Base-by-base conservation (phyloP, 495 filamentous ascomycete genomes). In the Aspergillus wentii region DNA sequence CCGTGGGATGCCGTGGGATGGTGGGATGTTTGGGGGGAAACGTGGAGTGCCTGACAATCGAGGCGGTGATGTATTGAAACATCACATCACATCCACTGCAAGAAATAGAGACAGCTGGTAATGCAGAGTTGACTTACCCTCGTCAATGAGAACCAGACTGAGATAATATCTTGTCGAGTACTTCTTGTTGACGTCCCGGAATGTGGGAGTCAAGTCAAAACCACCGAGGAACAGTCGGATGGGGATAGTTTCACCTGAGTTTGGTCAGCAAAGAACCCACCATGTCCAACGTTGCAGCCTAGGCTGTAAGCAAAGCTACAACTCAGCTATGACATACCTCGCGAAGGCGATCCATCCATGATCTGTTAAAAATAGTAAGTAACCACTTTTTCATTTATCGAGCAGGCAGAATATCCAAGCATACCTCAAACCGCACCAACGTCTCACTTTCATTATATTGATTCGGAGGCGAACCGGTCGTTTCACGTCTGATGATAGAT, bases 381-480 rank as follows among this genome's bases (percentile, higher is more conserved):
- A n/a, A n/a, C 29, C 32, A 38, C 31, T 25, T 44, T n/a, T 16
- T 7, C 20, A 31, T 30, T 42, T 33, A 49, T 30, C 35, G 30
- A 17, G 17, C 17, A 1, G 20, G 13, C 36, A 8, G 19, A 25
- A 26, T 6, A 23, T 33, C 20, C 18, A 45, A 49, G 51, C 77
- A 57, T 61, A 92, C 88, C 80, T 99, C 92, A 51, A 99, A 99
- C 42, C 92, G 79, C 40, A 99, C 92, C 54, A 99, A 68, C 10
- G 92, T 99, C 68, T 99, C 92, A 64, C 88, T 95, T 72, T 99
- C 92, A 61, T 99, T 97, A 61, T 99, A 99, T 60, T 99, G 94
- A 64, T 99, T 99, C n/a, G 92, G 92, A n/a, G 92, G 86, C 3
- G 86, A 88, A 13, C 92, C 92, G 5, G 92, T 97, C 4, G 92